These are phyloP conservation scores for Cladophialophora carrionii DNA, from an alignment of 2,329 filamentous ascomycete genomes.

Conservation along the genomic window DNA sequence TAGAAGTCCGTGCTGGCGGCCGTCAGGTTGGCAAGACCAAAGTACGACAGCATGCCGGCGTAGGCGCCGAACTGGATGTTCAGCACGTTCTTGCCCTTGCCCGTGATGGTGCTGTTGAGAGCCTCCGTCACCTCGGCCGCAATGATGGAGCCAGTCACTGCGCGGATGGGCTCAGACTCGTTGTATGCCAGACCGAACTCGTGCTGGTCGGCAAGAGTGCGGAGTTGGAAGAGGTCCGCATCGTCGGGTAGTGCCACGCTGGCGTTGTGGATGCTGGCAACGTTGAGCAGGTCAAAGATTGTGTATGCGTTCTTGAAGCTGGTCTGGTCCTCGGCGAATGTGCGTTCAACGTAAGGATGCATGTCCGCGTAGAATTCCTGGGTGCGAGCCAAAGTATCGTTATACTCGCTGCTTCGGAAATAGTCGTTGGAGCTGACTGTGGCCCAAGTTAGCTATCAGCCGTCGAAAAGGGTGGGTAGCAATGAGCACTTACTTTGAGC, in stretches of 20 bases:
- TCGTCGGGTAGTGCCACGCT: constrained; percentile 60
- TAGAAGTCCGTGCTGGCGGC: constrained; percentile 65
- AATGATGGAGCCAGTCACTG: constrained; percentile 64
- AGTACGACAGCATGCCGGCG: constrained; percentile 64
- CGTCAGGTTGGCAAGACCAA: constrained; percentile 60
- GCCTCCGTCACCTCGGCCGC: constrained; percentile 62
- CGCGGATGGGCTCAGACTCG: constrained; percentile 52
- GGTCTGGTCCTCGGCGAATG: constrained; percentile 54
- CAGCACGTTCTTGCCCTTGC: constrained; percentile 47
- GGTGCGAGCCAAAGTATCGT: constrained; percentile 53
- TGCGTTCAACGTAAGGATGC: constrained; percentile 56
- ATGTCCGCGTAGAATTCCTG: constrained; percentile 58
- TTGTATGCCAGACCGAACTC: constrained; percentile 87
- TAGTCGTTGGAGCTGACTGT: constrained; percentile 61
- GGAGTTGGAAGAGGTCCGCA: constrained; percentile 68
- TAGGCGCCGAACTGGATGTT: constrained; percentile 65
- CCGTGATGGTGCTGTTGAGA: constrained; percentile 49
- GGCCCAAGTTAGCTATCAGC: neutral
- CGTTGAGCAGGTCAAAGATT: constrained; percentile 68
- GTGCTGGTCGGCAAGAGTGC: constrained; percentile 74
- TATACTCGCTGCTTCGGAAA: constrained; percentile 58
- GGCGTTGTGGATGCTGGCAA: constrained; percentile 65
- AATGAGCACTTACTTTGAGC: constrained; percentile 41
- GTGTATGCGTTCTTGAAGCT: constrained; percentile 67
- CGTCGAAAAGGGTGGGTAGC: neutral